Evolutionary conservation across 2,329 filamentous ascomycete species (phyloP).

Genomic region (Pseudogymnoascus verrucosus): DNA sequence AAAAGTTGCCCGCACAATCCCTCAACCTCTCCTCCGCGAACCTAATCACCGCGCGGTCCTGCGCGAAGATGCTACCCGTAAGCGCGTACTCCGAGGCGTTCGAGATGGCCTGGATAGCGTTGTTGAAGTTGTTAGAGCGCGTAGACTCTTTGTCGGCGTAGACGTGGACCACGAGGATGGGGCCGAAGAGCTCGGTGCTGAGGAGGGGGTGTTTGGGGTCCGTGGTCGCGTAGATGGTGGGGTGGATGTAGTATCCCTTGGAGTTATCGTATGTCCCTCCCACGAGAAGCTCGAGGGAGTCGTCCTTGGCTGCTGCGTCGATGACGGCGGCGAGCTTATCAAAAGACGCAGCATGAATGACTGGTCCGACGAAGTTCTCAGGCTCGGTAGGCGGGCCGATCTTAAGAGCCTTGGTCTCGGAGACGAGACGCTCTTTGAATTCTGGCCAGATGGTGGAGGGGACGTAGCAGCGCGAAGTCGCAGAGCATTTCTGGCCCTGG

Average conservation of each 20-base stretch:
- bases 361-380: conserved; percentile 76
- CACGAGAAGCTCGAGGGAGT: conserved; percentile 61
- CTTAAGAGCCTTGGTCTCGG: conserved; percentile 63
- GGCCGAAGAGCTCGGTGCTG: conserved; percentile 74
- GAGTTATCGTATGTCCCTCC: conserved; percentile 72
- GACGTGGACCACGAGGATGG: conserved; percentile 64
- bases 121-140: conserved; percentile 44
- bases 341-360: conserved; percentile 77
- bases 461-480: conserved; percentile 72
- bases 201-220: conserved; percentile 69
- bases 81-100: conserved; percentile 67
- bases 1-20: conserved; percentile 74
- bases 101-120: conserved; percentile 58
- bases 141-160: conserved; percentile 60
- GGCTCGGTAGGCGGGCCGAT: conserved; percentile 61
- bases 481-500: conserved; percentile 87
- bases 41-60: conserved; percentile 57
- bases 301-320: conserved; percentile 69
- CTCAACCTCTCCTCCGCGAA: conserved; percentile 63
- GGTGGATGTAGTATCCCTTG: conserved; percentile 76
- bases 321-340: conserved; percentile 71
- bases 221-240: conserved; percentile 70
- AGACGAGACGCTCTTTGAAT: conserved; percentile 58
- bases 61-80: conserved; percentile 68
- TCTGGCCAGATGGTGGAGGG: conserved; percentile 66